Conservation (phyloP, 2,329 filamentous ascomycete species). For the Fusarium sp. region DNA sequence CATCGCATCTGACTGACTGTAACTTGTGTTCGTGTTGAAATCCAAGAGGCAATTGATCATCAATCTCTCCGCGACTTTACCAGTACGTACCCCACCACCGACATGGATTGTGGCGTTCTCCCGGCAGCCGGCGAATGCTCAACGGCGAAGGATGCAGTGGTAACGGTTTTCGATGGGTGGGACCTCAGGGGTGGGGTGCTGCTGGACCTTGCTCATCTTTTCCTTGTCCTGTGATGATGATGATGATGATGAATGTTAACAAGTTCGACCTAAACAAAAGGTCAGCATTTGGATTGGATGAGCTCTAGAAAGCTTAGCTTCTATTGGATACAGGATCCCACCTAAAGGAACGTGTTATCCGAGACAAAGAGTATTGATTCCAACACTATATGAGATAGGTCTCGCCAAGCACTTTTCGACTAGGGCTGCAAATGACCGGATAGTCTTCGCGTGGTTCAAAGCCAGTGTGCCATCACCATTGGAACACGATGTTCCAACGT, state of each 20-base stretch:
- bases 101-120: slow-evolving; percentile 32
- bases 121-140: slow-evolving; percentile 29
- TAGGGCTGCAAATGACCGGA: slow-evolving; percentile 20
- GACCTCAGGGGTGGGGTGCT: slow-evolving; percentile 18
- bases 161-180: slow-evolving; percentile 33
- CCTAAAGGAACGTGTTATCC: neutral
- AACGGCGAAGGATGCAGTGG: slow-evolving; percentile 22
- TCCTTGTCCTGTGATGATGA: neutral
- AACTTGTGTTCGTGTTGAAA: neutral
- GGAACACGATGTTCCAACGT: slow-evolving; percentile 16
- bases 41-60: slow-evolving; percentile 19
- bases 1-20: slow-evolving; percentile 2
- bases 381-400: neutral
- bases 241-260: slow-evolving; percentile 22
- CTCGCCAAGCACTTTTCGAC: neutral
- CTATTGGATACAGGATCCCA: too few relatives aligned
- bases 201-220: slow-evolving; percentile 24
- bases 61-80: slow-evolving; percentile 6
- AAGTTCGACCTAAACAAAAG: slow-evolving; percentile 1
- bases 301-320: neutral
- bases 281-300: neutral
- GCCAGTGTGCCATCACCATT: slow-evolving; percentile 1
- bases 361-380: neutral
- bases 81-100: neutral
- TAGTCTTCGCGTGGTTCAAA: slow-evolving; percentile 9